A percentile compares a stretch with the other conserved stretches of the same genome.
These are phyloP conservation scores for Aspergillus chevalieri DNA, from an alignment of 2,329 filamentous ascomycete genomes.

Conservation along the genomic window DNA sequence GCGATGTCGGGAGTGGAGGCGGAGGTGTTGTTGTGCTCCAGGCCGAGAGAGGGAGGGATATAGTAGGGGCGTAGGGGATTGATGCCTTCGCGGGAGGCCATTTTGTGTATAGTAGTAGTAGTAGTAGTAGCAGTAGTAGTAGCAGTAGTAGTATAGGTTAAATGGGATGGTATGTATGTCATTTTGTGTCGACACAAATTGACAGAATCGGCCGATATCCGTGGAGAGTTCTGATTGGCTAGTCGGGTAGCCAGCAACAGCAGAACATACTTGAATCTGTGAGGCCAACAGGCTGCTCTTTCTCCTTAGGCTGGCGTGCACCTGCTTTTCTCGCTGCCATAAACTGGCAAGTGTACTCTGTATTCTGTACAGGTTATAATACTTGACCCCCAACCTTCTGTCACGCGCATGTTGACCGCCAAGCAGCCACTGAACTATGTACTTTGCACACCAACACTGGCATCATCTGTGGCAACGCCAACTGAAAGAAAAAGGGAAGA, in stretches of 20 bases:
- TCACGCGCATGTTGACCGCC: too few species aligned
- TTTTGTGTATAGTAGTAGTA: not conserved
- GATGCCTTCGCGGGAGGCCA: constrained; percentile 42
- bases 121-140: not conserved
- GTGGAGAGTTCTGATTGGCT: too few species aligned
- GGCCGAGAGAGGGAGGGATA: constrained; percentile 59
- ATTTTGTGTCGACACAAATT: too few species aligned
- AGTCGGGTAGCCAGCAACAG: too few species aligned
- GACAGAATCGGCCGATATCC: too few species aligned
- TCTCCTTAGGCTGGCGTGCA: too few species aligned
- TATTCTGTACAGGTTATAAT: too few species aligned
- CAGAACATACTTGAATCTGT: too few species aligned
- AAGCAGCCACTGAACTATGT: not conserved
- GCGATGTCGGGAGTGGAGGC: constrained; percentile 22
- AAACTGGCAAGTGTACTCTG: too few species aligned
- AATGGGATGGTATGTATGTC: not conserved
- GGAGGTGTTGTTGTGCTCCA: constrained; percentile 42
- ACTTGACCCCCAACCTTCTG: too few species aligned
- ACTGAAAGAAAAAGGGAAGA: not conserved
- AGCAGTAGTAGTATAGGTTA: not conserved
- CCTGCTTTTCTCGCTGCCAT: too few species aligned
- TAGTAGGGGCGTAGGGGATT: constrained; percentile 59
- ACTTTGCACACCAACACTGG: not conserved
- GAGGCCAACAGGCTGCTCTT: too few species aligned
- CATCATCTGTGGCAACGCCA: not conserved